phyloP scores from a whole-genome alignment of 2,329 filamentous ascomycete species.

The Clonostachys rosea region DNA sequence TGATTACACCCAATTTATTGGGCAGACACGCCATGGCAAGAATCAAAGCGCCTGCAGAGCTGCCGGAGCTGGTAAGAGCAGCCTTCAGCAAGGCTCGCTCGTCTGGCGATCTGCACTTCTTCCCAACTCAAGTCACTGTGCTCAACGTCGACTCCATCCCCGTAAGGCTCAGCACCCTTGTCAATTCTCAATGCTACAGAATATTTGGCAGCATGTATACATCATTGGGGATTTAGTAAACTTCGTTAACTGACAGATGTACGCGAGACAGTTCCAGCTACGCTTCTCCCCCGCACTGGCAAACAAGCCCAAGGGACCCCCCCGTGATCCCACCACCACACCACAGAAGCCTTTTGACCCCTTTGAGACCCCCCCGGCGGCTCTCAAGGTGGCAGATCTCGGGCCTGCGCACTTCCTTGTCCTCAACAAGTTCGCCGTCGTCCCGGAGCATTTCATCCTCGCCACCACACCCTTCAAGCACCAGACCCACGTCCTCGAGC shows the following conservation, averaged over 20 bases:
- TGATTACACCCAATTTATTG: not conserved
- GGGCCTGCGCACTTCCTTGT: conserved; percentile 57
- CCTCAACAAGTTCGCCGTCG: conserved; percentile 72
- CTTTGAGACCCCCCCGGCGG: conserved; percentile 55
- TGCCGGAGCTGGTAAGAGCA: conserved; percentile 44
- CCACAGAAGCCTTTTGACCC: conserved; percentile 48
- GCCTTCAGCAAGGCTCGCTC: conserved; percentile 42
- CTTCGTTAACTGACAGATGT: not conserved
- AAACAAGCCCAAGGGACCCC: conserved; percentile 55
- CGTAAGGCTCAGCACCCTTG: conserved; percentile 22
- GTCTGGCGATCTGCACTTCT: conserved; percentile 47
- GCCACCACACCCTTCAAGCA: conserved; percentile 57
- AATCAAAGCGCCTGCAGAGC: conserved; percentile 34
- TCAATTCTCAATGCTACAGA: not conserved
- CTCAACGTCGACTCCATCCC: conserved; percentile 35
- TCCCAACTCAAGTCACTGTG: conserved; percentile 46
- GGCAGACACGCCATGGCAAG: conserved; percentile 23
- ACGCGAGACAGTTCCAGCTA: conserved; percentile 57
- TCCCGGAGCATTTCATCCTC: conserved; percentile 68
- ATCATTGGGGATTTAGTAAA: not conserved
- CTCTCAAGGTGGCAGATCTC: conserved; percentile 47
- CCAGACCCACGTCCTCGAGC: conserved; percentile 61
- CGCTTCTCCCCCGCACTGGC: conserved; percentile 66
- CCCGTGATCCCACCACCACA: conserved; percentile 18
- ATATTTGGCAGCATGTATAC: not conserved